Conservation (phyloP, 2,329 filamentous ascomycete species). For the Fusarium abutilonis region DNA sequence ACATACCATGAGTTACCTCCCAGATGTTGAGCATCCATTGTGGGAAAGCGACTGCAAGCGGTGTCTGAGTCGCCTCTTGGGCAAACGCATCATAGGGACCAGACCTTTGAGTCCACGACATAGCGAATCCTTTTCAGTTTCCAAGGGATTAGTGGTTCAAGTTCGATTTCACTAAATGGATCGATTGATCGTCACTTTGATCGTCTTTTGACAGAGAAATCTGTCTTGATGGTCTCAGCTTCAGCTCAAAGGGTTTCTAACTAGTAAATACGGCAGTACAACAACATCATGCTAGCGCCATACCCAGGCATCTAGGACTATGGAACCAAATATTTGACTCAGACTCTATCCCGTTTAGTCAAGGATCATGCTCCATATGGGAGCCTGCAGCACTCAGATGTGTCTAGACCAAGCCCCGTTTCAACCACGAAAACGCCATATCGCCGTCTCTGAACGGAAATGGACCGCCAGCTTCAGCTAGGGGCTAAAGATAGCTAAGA, state of each 20-base stretch:
- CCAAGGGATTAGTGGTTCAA: neutral
- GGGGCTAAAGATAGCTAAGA: neutral
- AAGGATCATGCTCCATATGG: neutral
- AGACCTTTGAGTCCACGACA: conserved; percentile 45
- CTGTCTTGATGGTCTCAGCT: neutral
- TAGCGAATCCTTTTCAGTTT: neutral
- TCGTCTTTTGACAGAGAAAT: neutral
- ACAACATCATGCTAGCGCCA: neutral
- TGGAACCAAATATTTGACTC: conserved; percentile 2
- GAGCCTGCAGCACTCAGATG: neutral
- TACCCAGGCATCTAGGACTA: conserved; percentile 10
- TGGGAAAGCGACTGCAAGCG: conserved; percentile 32
- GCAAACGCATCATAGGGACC: conserved; percentile 42
- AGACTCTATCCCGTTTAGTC: conserved; percentile 4
- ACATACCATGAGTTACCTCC: conserved; percentile 40
- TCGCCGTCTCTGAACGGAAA: conserved; percentile 30
- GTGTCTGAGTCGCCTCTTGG: conserved; percentile 37
- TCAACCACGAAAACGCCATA: conserved; percentile 20
- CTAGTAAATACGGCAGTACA: neutral
- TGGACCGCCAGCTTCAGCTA: neutral
- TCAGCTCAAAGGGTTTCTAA: neutral
- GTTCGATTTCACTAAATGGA: neutral
- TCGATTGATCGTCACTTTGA: conserved; percentile 5
- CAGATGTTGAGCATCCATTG: conserved; percentile 45
- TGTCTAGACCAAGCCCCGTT: conserved; percentile 41